These are phyloP conservation scores for Vicia villosa DNA, from an alignment of 306 rosid species.

Conservation along the genomic window DNA sequence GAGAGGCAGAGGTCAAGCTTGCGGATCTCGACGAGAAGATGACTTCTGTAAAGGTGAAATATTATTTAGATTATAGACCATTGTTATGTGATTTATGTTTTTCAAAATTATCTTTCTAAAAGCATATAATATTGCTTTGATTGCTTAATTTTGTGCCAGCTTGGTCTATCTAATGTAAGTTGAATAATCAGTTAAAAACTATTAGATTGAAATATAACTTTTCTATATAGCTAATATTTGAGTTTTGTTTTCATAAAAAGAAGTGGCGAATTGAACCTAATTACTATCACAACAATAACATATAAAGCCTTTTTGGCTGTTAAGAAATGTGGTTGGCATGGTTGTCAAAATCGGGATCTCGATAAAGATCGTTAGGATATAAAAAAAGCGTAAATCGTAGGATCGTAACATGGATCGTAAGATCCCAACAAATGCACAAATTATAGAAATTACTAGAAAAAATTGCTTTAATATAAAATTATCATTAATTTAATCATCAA, in stretches of 20 bases:
- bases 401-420: too few relatives aligned
- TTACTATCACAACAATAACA: conserved; percentile 4
- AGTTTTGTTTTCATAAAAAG: not conserved
- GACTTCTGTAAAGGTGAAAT: conserved; percentile 61
- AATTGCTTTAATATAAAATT: too few relatives aligned
- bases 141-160: not conserved
- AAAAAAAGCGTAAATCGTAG: too few relatives aligned
- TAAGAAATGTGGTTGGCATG: too few relatives aligned
- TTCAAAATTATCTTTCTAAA: not conserved
- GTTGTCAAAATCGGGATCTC: too few relatives aligned
- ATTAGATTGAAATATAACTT: not conserved
- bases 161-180: conserved; percentile 9
- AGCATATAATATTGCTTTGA: not conserved
- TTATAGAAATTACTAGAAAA: too few relatives aligned
- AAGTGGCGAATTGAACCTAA: not conserved
- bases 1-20: conserved; percentile 64
- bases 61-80: conserved; percentile 5
- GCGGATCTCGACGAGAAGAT: conserved; percentile 44
- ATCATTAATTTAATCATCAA: too few relatives aligned
- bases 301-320: not conserved
- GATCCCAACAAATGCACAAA: too few relatives aligned
- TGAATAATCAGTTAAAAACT: not conserved
- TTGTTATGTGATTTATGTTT: not conserved
- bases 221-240: not conserved
- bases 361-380: too few relatives aligned